phyloP scores from a whole-genome alignment of 768 basidiomycete genomes.

The Saitozyma podzolica region DNA sequence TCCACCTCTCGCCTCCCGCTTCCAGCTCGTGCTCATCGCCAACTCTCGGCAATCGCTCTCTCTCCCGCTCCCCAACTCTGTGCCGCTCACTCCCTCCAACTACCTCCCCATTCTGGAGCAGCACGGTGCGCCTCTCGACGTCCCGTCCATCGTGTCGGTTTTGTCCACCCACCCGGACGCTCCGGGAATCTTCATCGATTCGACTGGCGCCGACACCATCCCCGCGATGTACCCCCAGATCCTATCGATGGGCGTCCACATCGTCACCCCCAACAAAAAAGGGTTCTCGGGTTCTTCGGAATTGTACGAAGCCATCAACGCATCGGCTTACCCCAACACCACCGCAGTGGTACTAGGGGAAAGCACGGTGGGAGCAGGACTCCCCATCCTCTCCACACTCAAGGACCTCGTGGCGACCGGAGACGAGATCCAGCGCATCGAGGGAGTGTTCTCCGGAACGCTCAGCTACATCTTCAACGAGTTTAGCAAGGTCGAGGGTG shows the following conservation, averaged over 20 bases:
- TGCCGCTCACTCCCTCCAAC: constrained; percentile 36
- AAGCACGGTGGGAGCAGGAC: constrained; percentile 90
- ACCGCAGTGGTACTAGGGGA: constrained; percentile 63
- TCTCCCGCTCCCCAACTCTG: constrained; percentile 37
- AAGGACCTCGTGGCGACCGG: constrained; percentile 90
- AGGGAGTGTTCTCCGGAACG: constrained; percentile 96
- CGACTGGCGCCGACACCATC: constrained; percentile 80
- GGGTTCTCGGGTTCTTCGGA: constrained; percentile 73
- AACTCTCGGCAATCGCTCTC: constrained; percentile 54
- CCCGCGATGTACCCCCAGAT: constrained; percentile 79
- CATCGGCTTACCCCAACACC: constrained; percentile 62
- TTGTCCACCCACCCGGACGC: constrained; percentile 54
- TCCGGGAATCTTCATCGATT: constrained; percentile 75
- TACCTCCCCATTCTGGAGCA: constrained; percentile 42
- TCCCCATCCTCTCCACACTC: constrained; percentile 87
- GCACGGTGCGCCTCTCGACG: constrained; percentile 59
- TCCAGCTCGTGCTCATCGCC: constrained; percentile 54
- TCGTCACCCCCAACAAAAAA: constrained; percentile 98
- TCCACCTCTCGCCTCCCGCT: constrained; percentile 57
- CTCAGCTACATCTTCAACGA: constrained; percentile 99
- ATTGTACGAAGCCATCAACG: constrained; percentile 70
- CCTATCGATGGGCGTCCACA: constrained; percentile 72
- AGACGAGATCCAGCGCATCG: constrained; percentile 89
- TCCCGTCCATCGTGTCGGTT: constrained; percentile 57
- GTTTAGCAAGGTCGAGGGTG: constrained; percentile 70